Conservation (phyloP, 1,139 yeast species). For the Geotrichum restrictum region DNA sequence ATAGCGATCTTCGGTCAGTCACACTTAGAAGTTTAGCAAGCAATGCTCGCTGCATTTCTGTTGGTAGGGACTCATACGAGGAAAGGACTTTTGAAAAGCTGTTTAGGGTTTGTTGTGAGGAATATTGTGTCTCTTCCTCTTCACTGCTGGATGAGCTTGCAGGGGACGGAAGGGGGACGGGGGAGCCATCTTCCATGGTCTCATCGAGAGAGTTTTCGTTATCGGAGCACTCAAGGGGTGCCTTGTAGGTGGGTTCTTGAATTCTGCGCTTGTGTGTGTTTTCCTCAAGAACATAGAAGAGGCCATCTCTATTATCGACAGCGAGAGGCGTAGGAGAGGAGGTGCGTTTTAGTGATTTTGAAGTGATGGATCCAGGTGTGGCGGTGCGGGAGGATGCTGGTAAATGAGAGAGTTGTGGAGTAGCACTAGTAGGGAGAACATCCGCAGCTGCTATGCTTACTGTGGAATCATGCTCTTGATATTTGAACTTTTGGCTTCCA, state of each 20-base stretch:
- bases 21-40: slow-evolving; percentile 12
- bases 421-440: neutral
- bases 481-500: slow-evolving; percentile 9
- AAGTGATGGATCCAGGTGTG: neutral
- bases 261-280: slow-evolving; percentile 7
- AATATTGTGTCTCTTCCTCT: slow-evolving; percentile 6
- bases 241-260: neutral
- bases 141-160: slow-evolving; percentile 13
- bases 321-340: slow-evolving; percentile 8
- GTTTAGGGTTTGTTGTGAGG: slow-evolving; percentile 9
- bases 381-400: slow-evolving; percentile 5
- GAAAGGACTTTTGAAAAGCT: slow-evolving; percentile 8
- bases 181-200: slow-evolving; percentile 11
- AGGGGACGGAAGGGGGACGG: slow-evolving; percentile 14
- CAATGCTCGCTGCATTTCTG: slow-evolving; percentile 11
- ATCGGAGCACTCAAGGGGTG: slow-evolving; percentile 12
- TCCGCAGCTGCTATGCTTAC: slow-evolving; percentile 6
- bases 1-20: slow-evolving; percentile 58
- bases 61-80: slow-evolving; percentile 8
- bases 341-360: neutral
- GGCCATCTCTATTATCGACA: neutral
- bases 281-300: slow-evolving; percentile 5
- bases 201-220: slow-evolving; percentile 4
- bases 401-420: slow-evolving; percentile 4
- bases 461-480: neutral